Evolutionary conservation across 768 basidiomycete genomes (phyloP).

Genomic region (Leccinum sublutescens): DNA sequence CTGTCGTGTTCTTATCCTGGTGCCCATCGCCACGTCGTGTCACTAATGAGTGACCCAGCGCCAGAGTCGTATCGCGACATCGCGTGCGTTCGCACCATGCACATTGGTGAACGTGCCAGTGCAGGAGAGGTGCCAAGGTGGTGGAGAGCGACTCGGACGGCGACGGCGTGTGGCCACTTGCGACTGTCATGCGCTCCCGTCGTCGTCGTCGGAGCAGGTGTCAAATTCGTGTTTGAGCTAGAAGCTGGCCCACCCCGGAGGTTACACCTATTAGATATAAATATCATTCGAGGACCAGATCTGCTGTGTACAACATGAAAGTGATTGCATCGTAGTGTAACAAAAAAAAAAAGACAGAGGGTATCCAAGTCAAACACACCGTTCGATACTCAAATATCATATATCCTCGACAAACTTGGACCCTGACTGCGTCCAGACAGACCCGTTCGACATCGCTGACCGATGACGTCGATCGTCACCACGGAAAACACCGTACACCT

Average conservation of each 20-base stretch:
- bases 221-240: too few relatives aligned
- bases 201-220: too few relatives aligned
- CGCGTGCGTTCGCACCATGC: too few relatives aligned
- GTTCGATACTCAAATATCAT: conserved; percentile 3
- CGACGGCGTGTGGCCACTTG: too few relatives aligned
- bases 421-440: conserved; percentile 44
- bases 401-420: conserved; percentile 48
- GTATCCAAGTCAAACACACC: background rate
- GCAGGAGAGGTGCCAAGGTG: too few relatives aligned
- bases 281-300: background rate
- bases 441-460: conserved; percentile 23
- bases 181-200: too few relatives aligned
- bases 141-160: too few relatives aligned
- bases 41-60: too few relatives aligned
- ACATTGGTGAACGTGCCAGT: too few relatives aligned
- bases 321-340: background rate
- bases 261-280: background rate
- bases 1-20: too few relatives aligned
- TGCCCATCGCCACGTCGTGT: too few relatives aligned
- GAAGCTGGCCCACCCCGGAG: background rate
- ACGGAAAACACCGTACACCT: background rate
- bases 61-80: too few relatives aligned
- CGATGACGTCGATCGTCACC: conserved; percentile 18
- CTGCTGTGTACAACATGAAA: background rate
- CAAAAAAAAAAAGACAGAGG: background rate